These are phyloP conservation scores for Termitomyces bulborhizus DNA, from an alignment of 768 basidiomycete genomes.

Conservation along the genomic window DNA sequence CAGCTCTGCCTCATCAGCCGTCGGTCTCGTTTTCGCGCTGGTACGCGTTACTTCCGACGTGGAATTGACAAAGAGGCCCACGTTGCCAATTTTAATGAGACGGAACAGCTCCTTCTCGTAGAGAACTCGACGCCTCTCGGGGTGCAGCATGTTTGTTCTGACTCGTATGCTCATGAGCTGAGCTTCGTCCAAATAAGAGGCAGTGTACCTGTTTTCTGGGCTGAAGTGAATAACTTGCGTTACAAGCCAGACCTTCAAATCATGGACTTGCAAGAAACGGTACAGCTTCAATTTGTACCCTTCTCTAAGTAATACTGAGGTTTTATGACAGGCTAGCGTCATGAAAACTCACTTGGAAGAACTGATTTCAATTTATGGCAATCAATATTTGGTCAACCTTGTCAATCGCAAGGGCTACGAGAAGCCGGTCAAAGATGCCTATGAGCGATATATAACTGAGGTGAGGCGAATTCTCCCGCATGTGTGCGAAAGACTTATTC, in stretches of 20 bases:
- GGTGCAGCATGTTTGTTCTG: conserved; percentile 33
- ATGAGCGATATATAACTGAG: conserved; percentile 70
- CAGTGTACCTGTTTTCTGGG: conserved; percentile 93
- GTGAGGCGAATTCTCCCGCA: conserved; percentile 26
- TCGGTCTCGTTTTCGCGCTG: conserved; percentile 89
- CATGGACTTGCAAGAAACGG: conserved; percentile 89
- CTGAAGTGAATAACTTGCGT: conserved; percentile 89
- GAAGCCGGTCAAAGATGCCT: conserved; percentile 91
- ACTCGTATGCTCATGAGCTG: conserved; percentile 48
- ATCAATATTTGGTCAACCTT: conserved; percentile 78
- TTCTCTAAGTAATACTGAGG: neutral
- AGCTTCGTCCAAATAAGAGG: conserved; percentile 94
- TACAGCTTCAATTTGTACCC: conserved; percentile 27
- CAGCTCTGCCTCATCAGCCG: conserved; percentile 88
- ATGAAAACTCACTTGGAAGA: conserved; percentile 70
- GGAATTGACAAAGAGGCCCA: conserved; percentile 87
- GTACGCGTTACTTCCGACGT: conserved; percentile 94
- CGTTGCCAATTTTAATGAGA: conserved; percentile 97
- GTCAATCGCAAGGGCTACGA: conserved; percentile 94
- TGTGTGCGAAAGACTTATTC: conserved; percentile 2
- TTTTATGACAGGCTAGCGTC: conserved; percentile 50
- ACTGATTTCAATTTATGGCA: conserved; percentile 69
- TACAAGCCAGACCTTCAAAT: conserved; percentile 96
- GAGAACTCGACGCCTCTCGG: conserved; percentile 46
- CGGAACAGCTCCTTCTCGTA: conserved; percentile 87